These are phyloP conservation scores for Solanum lycopersicoides DNA, from an alignment of 257 asterid genomes.

Conservation along the genomic window DNA sequence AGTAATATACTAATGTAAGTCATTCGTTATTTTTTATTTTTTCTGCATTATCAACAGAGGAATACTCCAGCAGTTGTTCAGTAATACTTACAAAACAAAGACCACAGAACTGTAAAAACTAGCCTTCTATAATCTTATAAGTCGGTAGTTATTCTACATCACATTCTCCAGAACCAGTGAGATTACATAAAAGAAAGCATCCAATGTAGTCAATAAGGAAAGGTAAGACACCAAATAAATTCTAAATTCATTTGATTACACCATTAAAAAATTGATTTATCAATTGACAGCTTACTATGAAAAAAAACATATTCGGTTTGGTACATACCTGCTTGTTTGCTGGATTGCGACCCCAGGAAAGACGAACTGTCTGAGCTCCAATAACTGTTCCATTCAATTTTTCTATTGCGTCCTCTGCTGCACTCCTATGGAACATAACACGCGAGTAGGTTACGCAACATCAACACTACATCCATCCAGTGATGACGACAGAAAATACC, in stretches of 20 bases:
- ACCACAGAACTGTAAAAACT: no score
- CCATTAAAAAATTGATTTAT: background rate
- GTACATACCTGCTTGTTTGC: conserved; percentile 7
- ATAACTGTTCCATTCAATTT: conserved; percentile 12
- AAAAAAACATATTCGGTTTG: background rate
- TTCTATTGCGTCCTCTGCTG: conserved; percentile 13
- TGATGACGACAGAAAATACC: background rate
- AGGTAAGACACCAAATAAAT: background rate
- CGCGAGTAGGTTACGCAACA: background rate
- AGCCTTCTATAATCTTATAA: no score
- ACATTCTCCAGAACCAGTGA: background rate
- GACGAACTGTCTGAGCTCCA: conserved; percentile 17
- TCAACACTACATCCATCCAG: background rate
- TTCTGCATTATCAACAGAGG: no score
- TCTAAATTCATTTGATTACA: background rate
- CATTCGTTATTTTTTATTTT: background rate
- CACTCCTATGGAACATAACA: background rate
- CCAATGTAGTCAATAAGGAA: background rate
- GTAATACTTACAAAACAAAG: no score
- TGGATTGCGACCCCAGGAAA: conserved; percentile 11
- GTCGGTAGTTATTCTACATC: background rate
- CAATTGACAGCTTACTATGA: background rate
- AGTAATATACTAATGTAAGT: background rate
- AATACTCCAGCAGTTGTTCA: no score
- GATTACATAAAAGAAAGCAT: background rate